A percentile compares a stretch with the other conserved stretches of the same genome.
Conservation (phyloP, 2,329 filamentous ascomycete species). For the Alternaria infectoria region DNA sequence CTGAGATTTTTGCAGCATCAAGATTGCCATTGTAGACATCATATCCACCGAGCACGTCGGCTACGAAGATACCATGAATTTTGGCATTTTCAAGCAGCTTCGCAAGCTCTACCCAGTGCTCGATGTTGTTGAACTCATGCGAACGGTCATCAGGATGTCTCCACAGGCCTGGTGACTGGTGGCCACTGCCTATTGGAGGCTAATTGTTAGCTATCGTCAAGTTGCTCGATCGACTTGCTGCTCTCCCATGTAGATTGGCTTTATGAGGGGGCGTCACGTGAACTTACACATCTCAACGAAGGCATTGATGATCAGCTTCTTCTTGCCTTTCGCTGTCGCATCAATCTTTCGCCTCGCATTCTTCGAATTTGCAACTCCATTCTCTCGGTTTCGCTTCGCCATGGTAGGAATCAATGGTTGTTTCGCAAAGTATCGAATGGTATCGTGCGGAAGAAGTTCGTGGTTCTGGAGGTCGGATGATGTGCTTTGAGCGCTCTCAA, state of each 20-base stretch:
- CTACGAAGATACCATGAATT: constrained; percentile 51
- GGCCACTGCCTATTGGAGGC: constrained; percentile 31
- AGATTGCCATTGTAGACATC: constrained; percentile 73
- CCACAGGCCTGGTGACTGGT: constrained; percentile 64
- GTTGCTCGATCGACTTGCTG: background rate
- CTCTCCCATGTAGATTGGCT: background rate
- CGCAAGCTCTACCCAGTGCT: constrained; percentile 49
- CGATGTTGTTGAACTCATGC: constrained; percentile 57
- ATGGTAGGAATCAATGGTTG: background rate
- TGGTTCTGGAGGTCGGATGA: constrained; percentile 22
- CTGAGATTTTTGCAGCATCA: constrained; percentile 65
- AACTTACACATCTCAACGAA: constrained; percentile 51
- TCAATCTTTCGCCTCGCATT: constrained; percentile 13
- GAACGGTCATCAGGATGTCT: constrained; percentile 69
- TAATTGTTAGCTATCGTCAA: background rate
- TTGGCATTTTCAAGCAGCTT: constrained; percentile 48
- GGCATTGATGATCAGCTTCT: constrained; percentile 52
- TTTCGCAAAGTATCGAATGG: constrained; percentile 14
- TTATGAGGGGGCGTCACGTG: constrained; percentile 1
- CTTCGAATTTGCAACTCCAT: constrained; percentile 22
- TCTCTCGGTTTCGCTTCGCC: constrained; percentile 19
- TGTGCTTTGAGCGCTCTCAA: constrained; percentile 33
- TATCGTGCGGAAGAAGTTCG: constrained; percentile 23
- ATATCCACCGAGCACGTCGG: constrained; percentile 62
- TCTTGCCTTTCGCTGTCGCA: constrained; percentile 23